These are phyloP conservation scores for Saccharomyces cerevisiae DNA, from an alignment of 805 yeast species.

Conservation along the genomic window DNA sequence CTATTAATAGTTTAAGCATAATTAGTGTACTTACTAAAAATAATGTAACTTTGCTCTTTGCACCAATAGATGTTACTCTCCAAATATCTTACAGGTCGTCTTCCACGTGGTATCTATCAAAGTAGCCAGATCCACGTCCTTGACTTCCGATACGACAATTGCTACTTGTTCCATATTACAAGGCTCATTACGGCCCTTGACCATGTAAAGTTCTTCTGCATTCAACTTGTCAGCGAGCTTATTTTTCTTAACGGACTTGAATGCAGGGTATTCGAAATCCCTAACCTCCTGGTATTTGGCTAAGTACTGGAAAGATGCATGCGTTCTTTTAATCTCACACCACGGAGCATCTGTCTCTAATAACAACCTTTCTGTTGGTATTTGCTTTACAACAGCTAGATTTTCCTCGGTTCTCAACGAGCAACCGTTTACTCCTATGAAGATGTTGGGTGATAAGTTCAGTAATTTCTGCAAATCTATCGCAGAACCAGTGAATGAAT, in stretches of 20 bases:
- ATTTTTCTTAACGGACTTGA: slow-evolving; percentile 28
- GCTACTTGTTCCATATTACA: slow-evolving; percentile 78
- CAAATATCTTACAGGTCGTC: slow-evolving; percentile 41
- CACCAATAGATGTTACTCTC: slow-evolving; percentile 5
- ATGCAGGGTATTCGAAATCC: slow-evolving; percentile 34
- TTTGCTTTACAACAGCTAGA: slow-evolving; percentile 48
- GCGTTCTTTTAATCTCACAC: slow-evolving; percentile 88
- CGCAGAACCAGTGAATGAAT: slow-evolving; percentile 82
- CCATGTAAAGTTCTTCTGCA: slow-evolving; percentile 34
- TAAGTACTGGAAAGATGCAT: slow-evolving; percentile 58
- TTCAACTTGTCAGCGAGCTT: slow-evolving; percentile 21
- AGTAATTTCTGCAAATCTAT: slow-evolving; percentile 55
- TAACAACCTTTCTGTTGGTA: slow-evolving; percentile 67
- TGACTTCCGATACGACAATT: slow-evolving; percentile 49
- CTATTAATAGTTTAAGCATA: slow-evolving; percentile 2
- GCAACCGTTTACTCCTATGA: slow-evolving; percentile 86
- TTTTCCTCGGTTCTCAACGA: slow-evolving; percentile 75
- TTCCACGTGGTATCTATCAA: slow-evolving; percentile 44
- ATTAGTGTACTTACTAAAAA: neutral
- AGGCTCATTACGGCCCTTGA: slow-evolving; percentile 89
- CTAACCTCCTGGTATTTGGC: slow-evolving; percentile 14
- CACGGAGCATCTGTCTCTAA: slow-evolving; percentile 97
- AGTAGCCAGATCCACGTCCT: slow-evolving; percentile 34
- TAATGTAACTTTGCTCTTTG: neutral
- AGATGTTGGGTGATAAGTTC: slow-evolving; percentile 33